A percentile compares a stretch with the other conserved stretches of the same genome.
phyloP scores from a whole-genome alignment of 176 grass and related monocot species.

The Musa acuminata region DNA sequence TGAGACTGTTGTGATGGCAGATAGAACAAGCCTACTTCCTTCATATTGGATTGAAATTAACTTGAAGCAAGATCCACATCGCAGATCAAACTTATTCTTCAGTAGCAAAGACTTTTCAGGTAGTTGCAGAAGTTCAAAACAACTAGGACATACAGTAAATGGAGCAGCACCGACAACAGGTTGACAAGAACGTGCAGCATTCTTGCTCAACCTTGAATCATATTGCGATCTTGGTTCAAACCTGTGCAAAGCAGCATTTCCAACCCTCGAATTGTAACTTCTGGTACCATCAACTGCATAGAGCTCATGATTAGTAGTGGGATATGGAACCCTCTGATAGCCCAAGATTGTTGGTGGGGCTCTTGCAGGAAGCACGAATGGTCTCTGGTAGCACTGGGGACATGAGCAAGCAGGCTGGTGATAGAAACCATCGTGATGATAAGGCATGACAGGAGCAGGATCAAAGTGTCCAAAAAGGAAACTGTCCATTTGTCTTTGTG shows the following conservation, averaged over 20 bases:
- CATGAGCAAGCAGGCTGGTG: slow-evolving; percentile 77
- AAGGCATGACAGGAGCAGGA: slow-evolving; percentile 59
- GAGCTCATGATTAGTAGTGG: slow-evolving; percentile 34
- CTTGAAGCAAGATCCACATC: slow-evolving; percentile 88
- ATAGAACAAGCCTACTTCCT: slow-evolving; percentile 54
- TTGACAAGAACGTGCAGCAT: slow-evolving; percentile 37
- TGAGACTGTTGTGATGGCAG: slow-evolving; percentile 19
- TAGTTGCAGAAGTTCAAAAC: slow-evolving; percentile 80
- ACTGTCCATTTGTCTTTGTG: slow-evolving; percentile 45
- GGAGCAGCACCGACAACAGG: slow-evolving; percentile 68
- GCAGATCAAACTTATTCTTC: slow-evolving; percentile 53
- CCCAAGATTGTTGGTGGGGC: slow-evolving; percentile 31
- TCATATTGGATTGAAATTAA: slow-evolving; percentile 63
- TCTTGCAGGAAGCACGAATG: slow-evolving; percentile 54
- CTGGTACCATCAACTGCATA: slow-evolving; percentile 36
- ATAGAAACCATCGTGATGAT: slow-evolving; percentile 64
- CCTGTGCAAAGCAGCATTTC: slow-evolving; percentile 28
- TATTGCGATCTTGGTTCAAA: slow-evolving; percentile 11
- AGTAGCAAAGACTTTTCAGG: slow-evolving; percentile 40
- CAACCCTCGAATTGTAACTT: slow-evolving; percentile 37
- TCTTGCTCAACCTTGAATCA: slow-evolving; percentile 43
- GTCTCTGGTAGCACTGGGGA: slow-evolving; percentile 53
- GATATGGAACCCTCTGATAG: slow-evolving; percentile 43
- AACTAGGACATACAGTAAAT: slow-evolving; percentile 84
- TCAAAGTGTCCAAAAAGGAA: slow-evolving; percentile 64